Base-by-base conservation (phyloP, 2,329 filamentous ascomycete genomes). In the Capronia coronata region DNA sequence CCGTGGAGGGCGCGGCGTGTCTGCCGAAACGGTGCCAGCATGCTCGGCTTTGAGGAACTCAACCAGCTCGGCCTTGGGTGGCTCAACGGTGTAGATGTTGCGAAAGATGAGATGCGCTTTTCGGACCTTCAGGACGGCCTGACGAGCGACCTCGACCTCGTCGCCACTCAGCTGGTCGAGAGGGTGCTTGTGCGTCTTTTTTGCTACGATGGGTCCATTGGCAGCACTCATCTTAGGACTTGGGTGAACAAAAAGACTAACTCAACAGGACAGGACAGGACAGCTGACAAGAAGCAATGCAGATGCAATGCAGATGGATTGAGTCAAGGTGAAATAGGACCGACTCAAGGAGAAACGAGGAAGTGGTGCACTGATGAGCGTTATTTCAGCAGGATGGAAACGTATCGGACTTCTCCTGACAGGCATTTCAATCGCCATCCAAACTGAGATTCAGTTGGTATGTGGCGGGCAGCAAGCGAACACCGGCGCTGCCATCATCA, bases 81-180 rank as follows among this genome's bases (percentile, higher is more conserved):
- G 75, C 55, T 77, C 75, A 22, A 72, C 64, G 0, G 76, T 63
- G 51, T 65, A 75, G 23, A 76, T 76, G 54, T 74, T 72, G 1
- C 74, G 69, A 56, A 77, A 77, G 42, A 71, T 58, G 11, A 71
- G 59, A 3, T 58, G 58, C 40, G 63, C 59, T 41, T 63, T 62
- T 35, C 69, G 65, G 2, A 62, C 56, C 14, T 70, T 67, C 22
- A 73, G 67, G 51, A 80, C 69, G 29, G 77, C 65, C 54, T 74
- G 72, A 37, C 71, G 68, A 21, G 77, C 73, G 18, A 68, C 63
- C 46, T 68, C 66, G 23, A 79, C 77, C 63, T 82, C 79, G 25
- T 77, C 70, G 60, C 75, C 65, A 46, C 68, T 75, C 51, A 82
- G 71, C 59, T 71, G 76, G 60, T 77, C 75, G 66, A 80, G 68